Conservation (phyloP, 2,329 filamentous ascomycete species). For the Xylaria sp. region DNA sequence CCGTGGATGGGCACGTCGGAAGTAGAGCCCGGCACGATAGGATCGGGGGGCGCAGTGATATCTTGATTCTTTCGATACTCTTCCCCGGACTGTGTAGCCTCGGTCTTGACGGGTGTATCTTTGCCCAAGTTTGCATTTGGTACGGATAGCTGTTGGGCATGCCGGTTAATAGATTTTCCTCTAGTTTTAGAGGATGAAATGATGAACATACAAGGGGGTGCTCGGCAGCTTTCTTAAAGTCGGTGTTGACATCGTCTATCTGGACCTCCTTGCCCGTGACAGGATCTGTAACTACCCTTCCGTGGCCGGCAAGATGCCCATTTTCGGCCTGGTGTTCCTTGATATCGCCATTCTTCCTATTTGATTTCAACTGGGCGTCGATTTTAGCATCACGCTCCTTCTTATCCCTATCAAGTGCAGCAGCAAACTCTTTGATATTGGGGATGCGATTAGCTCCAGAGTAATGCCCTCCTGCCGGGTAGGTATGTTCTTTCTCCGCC, state of each 20-base stretch:
- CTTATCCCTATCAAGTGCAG: conserved; percentile 82
- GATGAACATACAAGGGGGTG: conserved; percentile 70
- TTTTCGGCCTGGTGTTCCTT: conserved; percentile 58
- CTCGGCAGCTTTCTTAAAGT: conserved; percentile 74
- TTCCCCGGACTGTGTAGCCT: conserved; percentile 75
- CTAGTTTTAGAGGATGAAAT: no score
- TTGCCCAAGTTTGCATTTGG: conserved; percentile 91
- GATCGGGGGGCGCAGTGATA: conserved; percentile 89
- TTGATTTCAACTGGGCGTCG: conserved; percentile 64
- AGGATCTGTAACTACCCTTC: conserved; percentile 85
- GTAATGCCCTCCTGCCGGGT: conserved; percentile 68
- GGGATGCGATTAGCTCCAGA: conserved; percentile 86
- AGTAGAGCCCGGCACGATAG: conserved; percentile 81
- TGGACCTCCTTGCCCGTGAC: conserved; percentile 87
- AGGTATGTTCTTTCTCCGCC: conserved; percentile 45
- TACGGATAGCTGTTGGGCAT: conserved; percentile 72
- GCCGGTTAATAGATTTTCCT: neutral
- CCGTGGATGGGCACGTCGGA: conserved; percentile 96
- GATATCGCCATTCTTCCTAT: conserved; percentile 49
- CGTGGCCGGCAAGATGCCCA: conserved; percentile 55
- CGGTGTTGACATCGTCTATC: conserved; percentile 82
- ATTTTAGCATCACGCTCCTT: conserved; percentile 77
- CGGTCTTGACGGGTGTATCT: conserved; percentile 76
- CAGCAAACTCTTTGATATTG: conserved; percentile 86
- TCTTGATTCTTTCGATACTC: conserved; percentile 91